Conservation (phyloP, 2,329 filamentous ascomycete species). For the Colletotrichum cuscutae region DNA sequence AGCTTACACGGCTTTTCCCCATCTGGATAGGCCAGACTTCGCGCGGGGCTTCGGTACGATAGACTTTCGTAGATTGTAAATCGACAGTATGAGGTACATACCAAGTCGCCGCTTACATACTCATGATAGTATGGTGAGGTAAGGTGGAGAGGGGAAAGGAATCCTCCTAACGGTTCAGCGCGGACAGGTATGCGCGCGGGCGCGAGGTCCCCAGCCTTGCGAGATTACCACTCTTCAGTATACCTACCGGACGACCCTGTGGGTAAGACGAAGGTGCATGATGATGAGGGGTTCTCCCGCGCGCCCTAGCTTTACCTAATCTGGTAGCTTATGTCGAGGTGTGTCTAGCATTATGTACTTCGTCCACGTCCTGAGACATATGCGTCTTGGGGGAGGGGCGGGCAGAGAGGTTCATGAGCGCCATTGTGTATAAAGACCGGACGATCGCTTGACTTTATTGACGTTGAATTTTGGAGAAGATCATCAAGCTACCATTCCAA, state of each 20-base stretch:
- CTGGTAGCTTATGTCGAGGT: slow-evolving; percentile 10
- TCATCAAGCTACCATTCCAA: not conserved
- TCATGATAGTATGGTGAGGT: not conserved
- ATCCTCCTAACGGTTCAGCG: no score
- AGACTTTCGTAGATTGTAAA: not conserved
- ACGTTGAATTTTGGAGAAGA: not conserved
- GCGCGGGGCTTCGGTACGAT: not conserved
- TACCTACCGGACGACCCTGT: no score
- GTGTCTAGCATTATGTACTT: not conserved
- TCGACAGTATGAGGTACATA: not conserved
- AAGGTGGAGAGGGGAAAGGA: not conserved
- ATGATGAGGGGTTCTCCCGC: not conserved
- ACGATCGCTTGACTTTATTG: not conserved
- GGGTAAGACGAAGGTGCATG: not conserved
- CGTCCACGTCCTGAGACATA: not conserved
- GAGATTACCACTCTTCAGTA: no score
- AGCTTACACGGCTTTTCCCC: no score
- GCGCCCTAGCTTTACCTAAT: slow-evolving; percentile 1
- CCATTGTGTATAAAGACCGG: not conserved
- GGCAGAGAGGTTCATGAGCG: not conserved
- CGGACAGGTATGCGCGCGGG: not conserved
- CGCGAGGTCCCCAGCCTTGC: not conserved
- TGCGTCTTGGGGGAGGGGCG: not conserved
- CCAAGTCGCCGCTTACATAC: not conserved
- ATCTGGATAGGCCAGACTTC: no score